Evolutionary conservation across 1,284 basidiomycete genomes (phyloP), one percentile per base, ranked within the genome.

Genomic region (Ceratobasidium sp.): DNA sequence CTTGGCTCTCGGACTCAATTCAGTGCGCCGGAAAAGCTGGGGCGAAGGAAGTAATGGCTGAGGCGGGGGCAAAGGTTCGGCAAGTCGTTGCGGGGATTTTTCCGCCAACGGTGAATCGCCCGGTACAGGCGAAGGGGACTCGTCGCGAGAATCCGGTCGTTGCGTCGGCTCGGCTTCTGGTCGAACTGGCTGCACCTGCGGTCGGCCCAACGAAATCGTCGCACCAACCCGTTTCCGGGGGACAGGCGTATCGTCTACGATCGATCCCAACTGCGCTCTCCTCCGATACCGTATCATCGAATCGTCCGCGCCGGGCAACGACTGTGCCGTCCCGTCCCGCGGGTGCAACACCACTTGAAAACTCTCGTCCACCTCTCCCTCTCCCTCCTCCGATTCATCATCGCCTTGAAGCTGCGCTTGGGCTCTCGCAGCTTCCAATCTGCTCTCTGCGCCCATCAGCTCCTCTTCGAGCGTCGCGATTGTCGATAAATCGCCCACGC

Each of bases 281-380:
- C 29, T 3, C 14, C n/a, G 31, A 39, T 68, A 68, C 16, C 65
- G 65, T 16, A 49, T 51, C 65, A 69, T 69, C 51, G 66, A 69
- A 27, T 58, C 66, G 34, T 69, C 66, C 14, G 53, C 51, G n/a
- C 54, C 66, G 19, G 66, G 66, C 7, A 69, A 16, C 1, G 66
- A 69, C 22, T 69, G 66, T 0, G 24, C 66, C 1, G 53, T 69
- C 11, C 66, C 66, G 2, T 37, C 37, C 0, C 51, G 34, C 2
- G 66, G 66, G 31, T 69, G 66, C 19, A 69, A 39, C 19, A 69
- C 66, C n/a, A 69, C 66, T 34, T 69, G 51, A 19, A 56, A 69
- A 46, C 66, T 69, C 37, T 69, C 66, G 16, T 66, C 49, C 43
- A 27, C 41, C 48, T 37, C 48, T 49, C 27, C 46, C 27, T 48